Conservation (phyloP, 495 filamentous ascomycete genomes). For the Penicillium macrosclerotiorum region DNA sequence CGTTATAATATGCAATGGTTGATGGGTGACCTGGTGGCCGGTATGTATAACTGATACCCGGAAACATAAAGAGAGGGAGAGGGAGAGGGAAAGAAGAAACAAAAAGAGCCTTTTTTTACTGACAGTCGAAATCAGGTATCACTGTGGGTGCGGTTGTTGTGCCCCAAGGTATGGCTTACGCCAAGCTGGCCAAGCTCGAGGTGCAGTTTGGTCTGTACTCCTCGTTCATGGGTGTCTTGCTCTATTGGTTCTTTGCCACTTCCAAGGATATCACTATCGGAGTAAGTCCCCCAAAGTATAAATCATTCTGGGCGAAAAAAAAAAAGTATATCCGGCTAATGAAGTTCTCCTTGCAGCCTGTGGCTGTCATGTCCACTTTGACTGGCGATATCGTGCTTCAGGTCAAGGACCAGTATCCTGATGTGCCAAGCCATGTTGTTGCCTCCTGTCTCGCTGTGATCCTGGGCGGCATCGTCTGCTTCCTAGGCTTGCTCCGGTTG, state of each 20-base stretch:
- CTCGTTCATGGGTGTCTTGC: conserved; percentile 93
- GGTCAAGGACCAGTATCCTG: conserved; percentile 53
- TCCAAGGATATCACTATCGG: conserved; percentile 99
- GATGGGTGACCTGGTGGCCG: conserved; percentile 83
- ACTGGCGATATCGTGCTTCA: conserved; percentile 74
- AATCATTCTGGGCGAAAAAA: background rate
- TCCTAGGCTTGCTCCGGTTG: conserved; percentile 73
- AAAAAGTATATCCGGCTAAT: conserved; percentile 11
- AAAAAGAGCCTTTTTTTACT: too few species aligned
- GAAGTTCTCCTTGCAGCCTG: conserved; percentile 58
- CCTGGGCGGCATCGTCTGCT: conserved; percentile 74
- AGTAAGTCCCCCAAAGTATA: conserved; percentile 50
- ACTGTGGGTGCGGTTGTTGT: conserved; percentile 96
- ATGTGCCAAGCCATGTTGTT: conserved; percentile 59
- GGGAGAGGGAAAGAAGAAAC: too few species aligned
- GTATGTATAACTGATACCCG: conserved; percentile 23
- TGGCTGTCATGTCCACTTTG: conserved; percentile 92
- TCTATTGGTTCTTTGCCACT: conserved; percentile 99
- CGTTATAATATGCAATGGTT: conserved; percentile 91
- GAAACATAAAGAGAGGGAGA: too few species aligned
- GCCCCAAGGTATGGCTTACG: conserved; percentile 97
- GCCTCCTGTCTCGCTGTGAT: conserved; percentile 81
- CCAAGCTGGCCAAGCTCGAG: conserved; percentile 72
- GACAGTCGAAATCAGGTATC: conserved; percentile 54
- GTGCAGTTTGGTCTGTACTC: conserved; percentile 91